Evolutionary conservation across 345 rosid genomes (phyloP).

Genomic region (Gossypium turneri): DNA sequence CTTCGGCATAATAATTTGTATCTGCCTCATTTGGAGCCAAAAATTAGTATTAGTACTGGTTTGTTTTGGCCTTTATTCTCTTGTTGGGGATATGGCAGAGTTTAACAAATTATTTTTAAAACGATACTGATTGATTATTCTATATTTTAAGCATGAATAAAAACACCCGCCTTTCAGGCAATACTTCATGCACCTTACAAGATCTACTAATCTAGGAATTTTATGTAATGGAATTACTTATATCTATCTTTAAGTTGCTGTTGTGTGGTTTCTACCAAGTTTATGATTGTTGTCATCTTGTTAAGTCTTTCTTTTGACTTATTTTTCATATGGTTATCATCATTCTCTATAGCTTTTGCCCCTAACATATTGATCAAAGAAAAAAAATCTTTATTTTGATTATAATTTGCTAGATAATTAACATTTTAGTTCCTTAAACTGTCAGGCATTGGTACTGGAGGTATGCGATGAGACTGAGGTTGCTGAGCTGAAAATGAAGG

Average conservation of each 20-base stretch:
- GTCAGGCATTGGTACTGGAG: conserved; percentile 72
- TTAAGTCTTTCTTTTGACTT: background rate
- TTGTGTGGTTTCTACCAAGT: background rate
- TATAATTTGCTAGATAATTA: conserved; percentile 17
- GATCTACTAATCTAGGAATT: background rate
- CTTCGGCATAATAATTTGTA: background rate
- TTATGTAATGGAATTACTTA: background rate
- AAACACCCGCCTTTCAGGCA: background rate
- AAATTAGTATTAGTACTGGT: background rate
- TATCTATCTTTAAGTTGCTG: background rate
- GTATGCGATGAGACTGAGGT: conserved; percentile 93
- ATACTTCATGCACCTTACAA: background rate
- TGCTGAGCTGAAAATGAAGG: conserved; percentile 91
- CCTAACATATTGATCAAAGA: background rate
- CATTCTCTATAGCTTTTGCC: background rate
- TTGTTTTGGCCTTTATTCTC: background rate
- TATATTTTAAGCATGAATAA: background rate
- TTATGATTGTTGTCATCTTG: background rate
- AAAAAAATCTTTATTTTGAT: background rate
- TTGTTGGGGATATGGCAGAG: background rate
- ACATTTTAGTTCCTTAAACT: conserved; percentile 15
- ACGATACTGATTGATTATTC: background rate
- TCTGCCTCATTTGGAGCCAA: background rate
- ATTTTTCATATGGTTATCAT: conserved; percentile 5
- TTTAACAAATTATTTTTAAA: background rate